These are phyloP conservation scores for Solanum aculeatissimum DNA, from an alignment of 305 asterid species.

Conservation along the genomic window DNA sequence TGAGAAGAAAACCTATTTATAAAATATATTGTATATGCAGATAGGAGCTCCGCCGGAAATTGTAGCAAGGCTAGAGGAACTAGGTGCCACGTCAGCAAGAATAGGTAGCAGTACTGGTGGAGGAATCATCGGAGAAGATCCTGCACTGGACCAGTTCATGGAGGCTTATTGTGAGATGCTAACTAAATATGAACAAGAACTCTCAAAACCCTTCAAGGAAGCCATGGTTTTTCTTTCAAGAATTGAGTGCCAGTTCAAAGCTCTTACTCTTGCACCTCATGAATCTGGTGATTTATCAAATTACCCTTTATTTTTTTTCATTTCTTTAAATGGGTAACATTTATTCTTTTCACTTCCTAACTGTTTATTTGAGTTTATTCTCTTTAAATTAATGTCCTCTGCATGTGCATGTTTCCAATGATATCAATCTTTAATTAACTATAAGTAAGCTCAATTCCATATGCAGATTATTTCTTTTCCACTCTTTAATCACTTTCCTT, in stretches of 20 bases:
- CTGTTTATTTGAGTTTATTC: neutral
- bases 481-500: no score
- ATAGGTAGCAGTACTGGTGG: slow-evolving; percentile 20
- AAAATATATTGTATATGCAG: slow-evolving; percentile 20
- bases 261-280: slow-evolving; percentile 54
- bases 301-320: neutral
- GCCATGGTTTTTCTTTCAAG: slow-evolving; percentile 88
- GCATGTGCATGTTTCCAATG: slow-evolving; percentile 69
- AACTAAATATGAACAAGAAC: slow-evolving; percentile 76
- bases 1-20: neutral
- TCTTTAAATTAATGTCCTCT: neutral
- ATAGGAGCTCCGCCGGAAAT: slow-evolving; percentile 97
- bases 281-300: slow-evolving; percentile 34
- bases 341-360: slow-evolving; percentile 20
- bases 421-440: slow-evolving; percentile 13
- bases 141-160: slow-evolving; percentile 92
- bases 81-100: slow-evolving; percentile 48
- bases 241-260: slow-evolving; percentile 70
- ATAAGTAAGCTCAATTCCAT: slow-evolving; percentile 14
- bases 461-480: slow-evolving; percentile 3
- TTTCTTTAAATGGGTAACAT: neutral
- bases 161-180: slow-evolving; percentile 97
- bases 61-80: slow-evolving; percentile 80
- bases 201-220: slow-evolving; percentile 85
- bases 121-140: slow-evolving; percentile 63